Base-by-base conservation (phyloP, 1,284 basidiomycete species). In the Boletus semigastroideus region DNA sequence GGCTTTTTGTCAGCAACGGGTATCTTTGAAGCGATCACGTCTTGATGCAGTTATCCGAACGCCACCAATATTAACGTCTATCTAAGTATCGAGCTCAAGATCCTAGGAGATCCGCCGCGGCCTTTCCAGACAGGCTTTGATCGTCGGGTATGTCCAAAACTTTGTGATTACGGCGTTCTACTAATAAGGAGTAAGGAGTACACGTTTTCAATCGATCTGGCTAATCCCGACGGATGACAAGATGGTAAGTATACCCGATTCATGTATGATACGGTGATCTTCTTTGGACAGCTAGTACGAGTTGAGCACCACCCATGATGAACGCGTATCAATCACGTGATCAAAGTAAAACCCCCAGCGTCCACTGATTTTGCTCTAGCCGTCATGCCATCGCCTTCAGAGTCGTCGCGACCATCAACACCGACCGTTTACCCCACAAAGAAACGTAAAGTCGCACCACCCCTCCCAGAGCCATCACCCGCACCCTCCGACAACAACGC, bases 381-480 rank as follows among this genome's bases (percentile, higher is more conserved):
- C 25, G n/a, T 27, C 30, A 64, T 61, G 58, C 57, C 53, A 34
- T 58, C 55, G 14, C 17, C 43, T 14, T 53, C 61, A 47, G 74
- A 78, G 47, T 59, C 66, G 14, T 77, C 77, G 19, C 71, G 64
- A 27, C 63, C 65, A 16, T 68, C 66, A 38, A 68, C 66, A 1
- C 66, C 75, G 1, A 59, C 68, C 9, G 62, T 60, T 1, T 39
- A 62, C 22, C 55, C 62, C 11, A 55, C 61, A 43, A 70, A 70
- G 49, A 79, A 78, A 58, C 74, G 77, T 41, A 80, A 65, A 48
- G 51, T 59, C 9, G 69, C 70, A 1, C 59, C 65, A 5, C 52
- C 68, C 10, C 57, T 65, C 19, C 70, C 68, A 1, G 71, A 75
- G 25, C 62, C 74, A 5, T 79, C 78, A 0, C 78, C 78, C 13